Percentiles rank a stretch among this genome's conserved stretches.
phyloP scores from a whole-genome alignment of 139 green algal genomes.

The Tetraselmis chui region DNA sequence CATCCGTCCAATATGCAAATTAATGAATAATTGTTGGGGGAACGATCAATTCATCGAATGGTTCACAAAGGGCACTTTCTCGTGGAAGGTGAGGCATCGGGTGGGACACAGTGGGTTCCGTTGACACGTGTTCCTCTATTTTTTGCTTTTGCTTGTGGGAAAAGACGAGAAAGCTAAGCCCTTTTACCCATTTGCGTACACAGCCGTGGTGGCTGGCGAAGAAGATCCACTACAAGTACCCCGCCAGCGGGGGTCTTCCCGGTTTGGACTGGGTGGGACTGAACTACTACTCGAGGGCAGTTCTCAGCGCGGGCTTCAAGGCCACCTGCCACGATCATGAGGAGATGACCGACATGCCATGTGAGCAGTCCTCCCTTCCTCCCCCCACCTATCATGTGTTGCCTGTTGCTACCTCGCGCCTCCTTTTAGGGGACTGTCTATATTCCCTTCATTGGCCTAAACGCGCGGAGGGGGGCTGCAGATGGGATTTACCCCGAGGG shows the following conservation, averaged over 20 bases:
- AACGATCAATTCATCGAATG: background rate
- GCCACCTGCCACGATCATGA: background rate
- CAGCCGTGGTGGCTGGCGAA: background rate
- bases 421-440: too few species aligned
- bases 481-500: background rate
- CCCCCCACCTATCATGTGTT: too few species aligned
- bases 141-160: too few species aligned
- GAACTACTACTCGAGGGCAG: conserved; percentile 15
- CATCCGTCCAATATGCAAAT: background rate
- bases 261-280: conserved; percentile 13
- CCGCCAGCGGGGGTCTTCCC: background rate
- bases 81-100: background rate
- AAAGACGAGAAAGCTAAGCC: too few species aligned
- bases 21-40: background rate
- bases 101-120: too few species aligned
- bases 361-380: too few species aligned
- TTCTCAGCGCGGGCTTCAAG: background rate
- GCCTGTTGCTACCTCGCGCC: too few species aligned
- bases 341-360: background rate
- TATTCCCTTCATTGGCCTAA: too few species aligned
- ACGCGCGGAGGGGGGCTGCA: too few species aligned
- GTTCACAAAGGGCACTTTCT: background rate
- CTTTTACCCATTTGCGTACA: too few species aligned
- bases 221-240: background rate
- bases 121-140: too few species aligned